These are phyloP conservation scores for Talaromyces islandicus DNA, from an alignment of 2,329 filamentous ascomycete genomes.

Conservation along the genomic window DNA sequence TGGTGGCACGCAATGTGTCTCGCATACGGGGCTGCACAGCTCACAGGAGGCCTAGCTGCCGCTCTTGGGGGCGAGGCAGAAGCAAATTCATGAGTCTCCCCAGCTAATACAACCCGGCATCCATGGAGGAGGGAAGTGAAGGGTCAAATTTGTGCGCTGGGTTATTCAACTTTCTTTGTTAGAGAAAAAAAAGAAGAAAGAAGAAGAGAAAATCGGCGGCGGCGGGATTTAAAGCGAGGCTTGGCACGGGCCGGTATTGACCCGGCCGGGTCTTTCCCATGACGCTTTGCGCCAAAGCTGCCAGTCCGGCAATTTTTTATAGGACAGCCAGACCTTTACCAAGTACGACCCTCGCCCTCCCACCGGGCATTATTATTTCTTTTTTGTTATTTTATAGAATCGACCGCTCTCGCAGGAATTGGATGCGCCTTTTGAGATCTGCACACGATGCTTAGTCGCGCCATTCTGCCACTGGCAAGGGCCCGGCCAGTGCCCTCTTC, in stretches of 20 bases:
- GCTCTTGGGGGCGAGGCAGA: conserved; percentile 45
- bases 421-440: conserved; percentile 5
- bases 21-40: conserved; percentile 44
- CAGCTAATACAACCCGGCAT: conserved; percentile 55
- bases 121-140: conserved; percentile 42
- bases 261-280: neutral
- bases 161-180: conserved; percentile 52
- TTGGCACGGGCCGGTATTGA: conserved; percentile 19
- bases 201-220: conserved; percentile 15
- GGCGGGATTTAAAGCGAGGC: conserved; percentile 14
- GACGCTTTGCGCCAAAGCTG: neutral
- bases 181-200: conserved; percentile 34
- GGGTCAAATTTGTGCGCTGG: conserved; percentile 55
- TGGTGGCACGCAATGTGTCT: conserved; percentile 29
- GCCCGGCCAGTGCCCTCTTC: conserved; percentile 29
- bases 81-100: conserved; percentile 38
- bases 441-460: conserved; percentile 39
- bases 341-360: neutral
- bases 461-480: conserved; percentile 40
- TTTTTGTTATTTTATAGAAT: conserved; percentile 8
- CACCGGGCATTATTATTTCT: neutral
- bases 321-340: neutral
- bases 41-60: conserved; percentile 42
- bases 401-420: conserved; percentile 11
- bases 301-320: conserved; percentile 8